Conservation (phyloP, 169 alveolate genomes). For the Perkinsus marinus region DNA sequence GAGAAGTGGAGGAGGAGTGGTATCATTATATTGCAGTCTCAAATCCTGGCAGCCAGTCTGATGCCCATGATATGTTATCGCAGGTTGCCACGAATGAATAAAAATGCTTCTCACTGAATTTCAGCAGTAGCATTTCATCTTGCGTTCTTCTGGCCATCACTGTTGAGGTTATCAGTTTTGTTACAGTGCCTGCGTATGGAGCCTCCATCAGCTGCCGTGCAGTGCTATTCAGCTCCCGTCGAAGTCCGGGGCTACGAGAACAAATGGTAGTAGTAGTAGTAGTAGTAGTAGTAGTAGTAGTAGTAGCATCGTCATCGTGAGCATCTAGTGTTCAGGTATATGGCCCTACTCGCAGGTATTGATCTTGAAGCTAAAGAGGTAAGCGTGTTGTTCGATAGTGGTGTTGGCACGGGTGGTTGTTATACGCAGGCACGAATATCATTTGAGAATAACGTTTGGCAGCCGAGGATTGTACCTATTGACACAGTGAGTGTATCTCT, state of each 20-base stretch:
- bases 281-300: not conserved
- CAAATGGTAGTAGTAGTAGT: not conserved
- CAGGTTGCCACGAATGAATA: too few relatives aligned
- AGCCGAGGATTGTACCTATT: not conserved
- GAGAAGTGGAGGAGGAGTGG: not conserved
- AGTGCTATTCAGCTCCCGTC: not conserved
- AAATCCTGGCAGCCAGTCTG: too few relatives aligned
- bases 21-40: too few relatives aligned
- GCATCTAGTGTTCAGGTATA: not conserved
- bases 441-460: not conserved
- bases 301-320: not conserved
- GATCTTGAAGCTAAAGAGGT: not conserved
- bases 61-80: too few relatives aligned
- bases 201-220: not conserved
- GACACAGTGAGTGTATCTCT: not conserved
- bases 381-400: too few relatives aligned
- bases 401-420: too few relatives aligned
- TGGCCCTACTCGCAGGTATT: not conserved
- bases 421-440: not conserved
- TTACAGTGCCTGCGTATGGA: not conserved
- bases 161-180: too few relatives aligned
- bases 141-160: not conserved
- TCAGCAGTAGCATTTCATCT: not conserved
- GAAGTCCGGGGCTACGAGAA: not conserved
- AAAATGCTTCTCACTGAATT: too few relatives aligned